Conservation (phyloP, 306 rosid genomes). For the Lathyrus sativus region DNA sequence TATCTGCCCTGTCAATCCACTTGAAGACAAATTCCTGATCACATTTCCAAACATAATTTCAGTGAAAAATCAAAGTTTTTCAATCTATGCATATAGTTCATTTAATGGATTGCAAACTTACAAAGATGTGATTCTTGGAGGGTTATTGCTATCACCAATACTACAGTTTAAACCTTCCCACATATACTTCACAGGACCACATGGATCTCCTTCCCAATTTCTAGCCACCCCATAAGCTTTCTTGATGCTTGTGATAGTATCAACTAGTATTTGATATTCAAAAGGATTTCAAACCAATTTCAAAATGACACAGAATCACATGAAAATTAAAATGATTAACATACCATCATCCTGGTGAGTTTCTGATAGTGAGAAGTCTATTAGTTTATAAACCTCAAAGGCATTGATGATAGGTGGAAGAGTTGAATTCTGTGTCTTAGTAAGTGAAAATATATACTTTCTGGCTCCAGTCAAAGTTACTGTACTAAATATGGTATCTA, state of each 20-base stretch:
- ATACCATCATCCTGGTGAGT: slow-evolving; percentile 47
- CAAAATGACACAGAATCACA: neutral
- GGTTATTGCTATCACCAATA: neutral
- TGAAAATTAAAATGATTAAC: too few species aligned
- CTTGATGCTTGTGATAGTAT: slow-evolving; percentile 57
- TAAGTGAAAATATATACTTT: slow-evolving; percentile 1
- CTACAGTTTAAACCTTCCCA: slow-evolving; percentile 66
- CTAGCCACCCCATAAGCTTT: slow-evolving; percentile 44
- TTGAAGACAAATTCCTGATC: slow-evolving; percentile 51
- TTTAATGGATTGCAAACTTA: slow-evolving; percentile 36
- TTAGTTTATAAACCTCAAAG: slow-evolving; percentile 34
- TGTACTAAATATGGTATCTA: neutral
- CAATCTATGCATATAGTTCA: neutral
- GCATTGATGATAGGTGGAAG: slow-evolving; percentile 53
- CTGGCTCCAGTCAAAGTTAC: neutral
- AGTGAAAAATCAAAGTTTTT: neutral
- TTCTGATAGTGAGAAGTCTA: slow-evolving; percentile 35
- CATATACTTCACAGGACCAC: slow-evolving; percentile 43
- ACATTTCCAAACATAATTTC: slow-evolving; percentile 21
- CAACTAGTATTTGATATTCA: slow-evolving; percentile 41
- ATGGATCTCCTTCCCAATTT: slow-evolving; percentile 73
- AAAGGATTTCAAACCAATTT: neutral
- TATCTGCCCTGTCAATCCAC: slow-evolving; percentile 51
- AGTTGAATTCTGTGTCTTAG: slow-evolving; percentile 31
- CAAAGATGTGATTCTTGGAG: slow-evolving; percentile 57